These are phyloP conservation scores for Pharus latifolius DNA, from an alignment of 176 grass and related monocot species.

Conservation along the genomic window DNA sequence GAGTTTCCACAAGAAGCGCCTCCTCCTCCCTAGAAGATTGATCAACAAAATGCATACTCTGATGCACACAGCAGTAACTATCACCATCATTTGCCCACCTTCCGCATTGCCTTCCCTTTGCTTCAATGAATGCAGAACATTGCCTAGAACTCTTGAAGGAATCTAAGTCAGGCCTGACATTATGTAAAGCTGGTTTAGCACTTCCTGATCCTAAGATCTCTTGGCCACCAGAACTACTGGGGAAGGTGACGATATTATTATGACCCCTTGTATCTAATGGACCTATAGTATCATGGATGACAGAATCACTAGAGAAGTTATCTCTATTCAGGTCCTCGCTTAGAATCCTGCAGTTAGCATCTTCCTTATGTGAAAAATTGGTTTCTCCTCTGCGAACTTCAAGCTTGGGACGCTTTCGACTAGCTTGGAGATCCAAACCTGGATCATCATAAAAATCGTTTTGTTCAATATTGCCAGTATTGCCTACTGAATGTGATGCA, in stretches of 20 bases:
- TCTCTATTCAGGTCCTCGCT: background rate
- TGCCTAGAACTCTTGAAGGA: conserved; percentile 56
- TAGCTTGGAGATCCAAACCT: conserved; percentile 42
- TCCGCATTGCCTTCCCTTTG: conserved; percentile 90
- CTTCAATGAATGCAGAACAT: conserved; percentile 77
- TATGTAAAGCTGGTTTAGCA: conserved; percentile 17
- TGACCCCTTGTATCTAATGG: conserved; percentile 12
- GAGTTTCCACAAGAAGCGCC: conserved; percentile 37
- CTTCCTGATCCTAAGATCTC: conserved; percentile 23
- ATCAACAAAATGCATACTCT: conserved; percentile 57
- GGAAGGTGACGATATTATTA: conserved; percentile 7
- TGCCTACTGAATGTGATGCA: conserved; percentile 43
- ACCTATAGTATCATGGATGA: background rate
- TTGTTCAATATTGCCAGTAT: conserved; percentile 27
- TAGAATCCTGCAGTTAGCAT: background rate
- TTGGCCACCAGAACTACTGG: conserved; percentile 9
- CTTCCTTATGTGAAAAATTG: conserved; percentile 19
- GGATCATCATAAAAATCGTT: conserved; percentile 21
- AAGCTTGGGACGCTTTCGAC: conserved; percentile 73
- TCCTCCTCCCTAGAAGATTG: conserved; percentile 41
- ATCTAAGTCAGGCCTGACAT: conserved; percentile 34
- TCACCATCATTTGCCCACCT: conserved; percentile 97
- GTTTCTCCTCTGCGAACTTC: conserved; percentile 63
- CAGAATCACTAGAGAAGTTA: background rate
- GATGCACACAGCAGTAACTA: conserved; percentile 89